These are phyloP conservation scores for Chaetomiaceae sp. DNA, from an alignment of 2,329 filamentous ascomycete species.

Conservation along the genomic window DNA sequence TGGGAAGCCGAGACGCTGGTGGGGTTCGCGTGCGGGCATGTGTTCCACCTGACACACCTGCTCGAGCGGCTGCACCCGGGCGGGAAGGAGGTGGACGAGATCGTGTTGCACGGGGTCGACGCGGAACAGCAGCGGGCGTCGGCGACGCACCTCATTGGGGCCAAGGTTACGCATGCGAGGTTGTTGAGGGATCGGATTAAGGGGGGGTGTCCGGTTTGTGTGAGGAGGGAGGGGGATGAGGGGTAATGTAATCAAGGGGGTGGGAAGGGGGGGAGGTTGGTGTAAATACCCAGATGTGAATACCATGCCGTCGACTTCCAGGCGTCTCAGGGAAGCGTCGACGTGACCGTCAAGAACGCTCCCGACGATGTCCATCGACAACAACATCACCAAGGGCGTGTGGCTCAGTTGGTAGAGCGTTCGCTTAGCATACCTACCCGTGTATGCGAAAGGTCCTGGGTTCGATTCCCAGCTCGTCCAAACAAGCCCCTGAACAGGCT, in stretches of 20 bases:
- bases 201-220: conserved; percentile 61
- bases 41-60: conserved; percentile 73
- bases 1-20: conserved; percentile 68
- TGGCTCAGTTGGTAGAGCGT: conserved; percentile 24
- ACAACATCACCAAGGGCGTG: conserved; percentile 16
- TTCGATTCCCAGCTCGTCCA: conserved; percentile 22
- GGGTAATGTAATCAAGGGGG: neutral
- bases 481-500: neutral
- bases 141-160: conserved; percentile 58
- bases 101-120: conserved; percentile 37
- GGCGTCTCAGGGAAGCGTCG: too few species aligned
- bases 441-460: conserved; percentile 23
- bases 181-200: conserved; percentile 67
- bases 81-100: conserved; percentile 43
- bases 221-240: conserved; percentile 5
- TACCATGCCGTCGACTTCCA: too few species aligned
- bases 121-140: conserved; percentile 30
- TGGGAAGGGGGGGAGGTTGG: neutral
- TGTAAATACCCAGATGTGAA: neutral
- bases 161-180: conserved; percentile 83
- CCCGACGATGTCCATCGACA: neutral
- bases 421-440: conserved; percentile 17
- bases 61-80: conserved; percentile 49
- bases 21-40: conserved; percentile 77
- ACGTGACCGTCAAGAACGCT: neutral